A percentile compares a stretch with the other conserved stretches of the same genome.
Evolutionary conservation across 345 rosid species (phyloP).

Genomic region (Gossypium turneri): DNA sequence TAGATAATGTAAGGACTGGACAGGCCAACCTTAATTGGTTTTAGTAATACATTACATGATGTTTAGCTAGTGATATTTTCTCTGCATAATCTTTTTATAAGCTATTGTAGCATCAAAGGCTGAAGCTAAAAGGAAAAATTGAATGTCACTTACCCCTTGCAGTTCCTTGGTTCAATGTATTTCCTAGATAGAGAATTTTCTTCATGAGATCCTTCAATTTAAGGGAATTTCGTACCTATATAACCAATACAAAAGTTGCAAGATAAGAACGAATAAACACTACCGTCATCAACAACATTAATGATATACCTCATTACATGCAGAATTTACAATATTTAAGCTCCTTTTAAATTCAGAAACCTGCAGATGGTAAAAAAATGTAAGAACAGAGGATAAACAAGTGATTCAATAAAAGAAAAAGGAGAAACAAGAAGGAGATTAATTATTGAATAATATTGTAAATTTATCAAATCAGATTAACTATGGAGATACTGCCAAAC

Average conservation of each 20-base stretch:
- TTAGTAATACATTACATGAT: not conserved
- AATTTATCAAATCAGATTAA: constrained; percentile 25
- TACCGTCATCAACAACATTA: constrained; percentile 4
- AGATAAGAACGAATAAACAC: constrained; percentile 10
- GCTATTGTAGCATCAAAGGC: not conserved
- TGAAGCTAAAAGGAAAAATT: not conserved
- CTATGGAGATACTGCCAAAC: constrained; percentile 59
- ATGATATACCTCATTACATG: constrained; percentile 75
- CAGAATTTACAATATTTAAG: constrained; percentile 80
- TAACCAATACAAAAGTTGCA: constrained; percentile 17
- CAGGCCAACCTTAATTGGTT: no score
- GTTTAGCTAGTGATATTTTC: not conserved
- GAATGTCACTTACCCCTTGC: constrained; percentile 69
- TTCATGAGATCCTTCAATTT: constrained; percentile 94
- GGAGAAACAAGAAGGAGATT: constrained; percentile 11
- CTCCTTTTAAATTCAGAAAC: constrained; percentile 79
- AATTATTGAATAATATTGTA: constrained; percentile 14
- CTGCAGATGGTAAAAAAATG: constrained; percentile 36
- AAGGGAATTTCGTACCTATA: constrained; percentile 72
- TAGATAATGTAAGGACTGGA: no score
- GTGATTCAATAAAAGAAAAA: not conserved
- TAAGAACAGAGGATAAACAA: constrained; percentile 14
- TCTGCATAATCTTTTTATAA: not conserved
- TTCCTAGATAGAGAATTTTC: constrained; percentile 86
- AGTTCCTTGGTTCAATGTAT: constrained; percentile 93